These are phyloP conservation scores for Zoysia matrella DNA, from an alignment of 202 grass and related monocot genomes.

Conservation along the genomic window DNA sequence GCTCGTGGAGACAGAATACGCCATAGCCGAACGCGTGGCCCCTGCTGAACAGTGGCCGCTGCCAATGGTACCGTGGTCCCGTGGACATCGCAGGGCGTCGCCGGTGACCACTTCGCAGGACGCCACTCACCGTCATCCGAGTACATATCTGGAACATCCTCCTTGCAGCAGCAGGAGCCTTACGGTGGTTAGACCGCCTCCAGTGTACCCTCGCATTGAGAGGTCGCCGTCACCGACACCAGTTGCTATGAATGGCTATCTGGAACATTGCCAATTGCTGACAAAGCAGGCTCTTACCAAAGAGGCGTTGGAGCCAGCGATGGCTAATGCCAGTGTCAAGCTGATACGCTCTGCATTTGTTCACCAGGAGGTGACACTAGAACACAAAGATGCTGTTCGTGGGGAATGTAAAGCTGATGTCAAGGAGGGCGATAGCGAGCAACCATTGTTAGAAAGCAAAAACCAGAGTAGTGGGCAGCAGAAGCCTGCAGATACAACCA, in stretches of 20 bases:
- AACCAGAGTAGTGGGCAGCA: too few relatives aligned
- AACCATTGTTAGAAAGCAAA: too few relatives aligned
- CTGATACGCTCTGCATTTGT: neutral
- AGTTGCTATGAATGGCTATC: neutral
- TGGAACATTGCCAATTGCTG: neutral
- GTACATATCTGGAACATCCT: too few relatives aligned
- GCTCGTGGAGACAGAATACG: constrained; percentile 33
- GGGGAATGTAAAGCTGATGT: too few relatives aligned
- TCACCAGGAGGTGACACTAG: neutral
- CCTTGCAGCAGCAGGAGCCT: neutral
- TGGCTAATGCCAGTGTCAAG: neutral
- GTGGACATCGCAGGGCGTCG: neutral
- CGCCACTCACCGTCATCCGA: too few relatives aligned
- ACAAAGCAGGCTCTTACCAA: neutral
- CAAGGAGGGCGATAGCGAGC: too few relatives aligned
- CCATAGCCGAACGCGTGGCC: constrained; percentile 5
- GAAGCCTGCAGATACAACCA: too few relatives aligned
- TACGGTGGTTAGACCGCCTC: neutral
- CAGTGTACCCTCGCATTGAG: constrained; percentile 45
- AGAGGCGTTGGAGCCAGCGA: neutral
- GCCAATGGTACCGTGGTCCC: neutral
- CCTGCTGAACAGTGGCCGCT: neutral
- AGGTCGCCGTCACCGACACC: constrained; percentile 1
- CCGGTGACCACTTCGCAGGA: too few relatives aligned
- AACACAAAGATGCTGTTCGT: too few relatives aligned